Percentiles rank a stretch among this genome's conserved stretches.
Conservation (phyloP, 306 rosid genomes). For the Quercus robur region DNA sequence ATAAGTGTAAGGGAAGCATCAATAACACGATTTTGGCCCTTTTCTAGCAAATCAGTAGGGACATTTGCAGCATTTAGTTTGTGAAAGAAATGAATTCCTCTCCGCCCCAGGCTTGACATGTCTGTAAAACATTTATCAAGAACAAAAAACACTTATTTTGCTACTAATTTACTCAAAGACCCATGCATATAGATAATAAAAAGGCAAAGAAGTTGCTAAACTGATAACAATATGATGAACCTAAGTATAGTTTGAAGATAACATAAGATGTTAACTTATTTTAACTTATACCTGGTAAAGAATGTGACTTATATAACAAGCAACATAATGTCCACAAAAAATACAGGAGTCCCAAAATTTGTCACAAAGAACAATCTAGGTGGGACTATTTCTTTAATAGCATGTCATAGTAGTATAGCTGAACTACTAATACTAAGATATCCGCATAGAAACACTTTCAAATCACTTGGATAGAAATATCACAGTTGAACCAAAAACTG, state of each 20-base stretch:
- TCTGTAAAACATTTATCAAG: conserved; percentile 22
- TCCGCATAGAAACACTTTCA: background rate
- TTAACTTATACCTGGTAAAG: background rate
- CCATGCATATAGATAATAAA: background rate
- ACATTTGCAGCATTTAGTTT: conserved; percentile 57
- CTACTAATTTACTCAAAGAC: background rate
- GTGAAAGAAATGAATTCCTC: conserved; percentile 61
- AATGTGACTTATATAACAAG: background rate
- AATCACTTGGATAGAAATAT: background rate
- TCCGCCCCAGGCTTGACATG: conserved; percentile 49
- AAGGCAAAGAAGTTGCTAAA: background rate
- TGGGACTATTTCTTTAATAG: background rate
- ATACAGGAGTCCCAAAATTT: background rate
- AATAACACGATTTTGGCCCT: conserved; percentile 79
- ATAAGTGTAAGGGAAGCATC: conserved; percentile 97
- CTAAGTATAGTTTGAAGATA: background rate
- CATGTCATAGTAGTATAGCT: background rate
- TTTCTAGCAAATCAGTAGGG: conserved; percentile 51
- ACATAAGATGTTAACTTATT: background rate
- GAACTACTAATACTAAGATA: background rate
- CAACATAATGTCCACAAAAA: background rate
- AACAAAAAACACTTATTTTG: conserved; percentile 5
- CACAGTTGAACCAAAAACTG: background rate
- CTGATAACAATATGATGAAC: background rate
- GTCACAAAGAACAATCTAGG: background rate